Percentiles rank a stretch among this genome's conserved stretches.
phyloP scores from a whole-genome alignment of 257 asterid species.

The Gentiana straminea region DNA sequence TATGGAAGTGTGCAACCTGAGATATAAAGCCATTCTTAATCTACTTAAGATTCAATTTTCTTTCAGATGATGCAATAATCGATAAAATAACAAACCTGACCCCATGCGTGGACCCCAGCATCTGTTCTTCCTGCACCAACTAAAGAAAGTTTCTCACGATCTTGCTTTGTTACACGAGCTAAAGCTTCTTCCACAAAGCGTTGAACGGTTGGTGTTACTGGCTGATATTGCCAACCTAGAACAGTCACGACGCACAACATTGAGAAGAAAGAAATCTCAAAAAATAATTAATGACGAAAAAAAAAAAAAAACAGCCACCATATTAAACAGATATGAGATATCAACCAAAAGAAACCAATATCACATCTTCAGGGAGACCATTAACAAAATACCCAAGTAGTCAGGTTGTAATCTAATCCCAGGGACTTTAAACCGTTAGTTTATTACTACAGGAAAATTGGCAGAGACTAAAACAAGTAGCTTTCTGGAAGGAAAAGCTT shows the following conservation, averaged over 20 bases:
- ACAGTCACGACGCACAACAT: background rate
- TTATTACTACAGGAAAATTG: too few relatives aligned
- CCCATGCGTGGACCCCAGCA: slow-evolving; percentile 95
- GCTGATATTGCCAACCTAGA: slow-evolving; percentile 88
- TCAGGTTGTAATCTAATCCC: too few relatives aligned
- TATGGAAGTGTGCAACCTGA: slow-evolving; percentile 78
- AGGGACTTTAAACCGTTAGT: too few relatives aligned
- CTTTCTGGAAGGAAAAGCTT: too few relatives aligned
- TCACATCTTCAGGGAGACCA: too few relatives aligned
- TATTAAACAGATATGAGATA: too few relatives aligned
- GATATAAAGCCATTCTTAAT: slow-evolving; percentile 13
- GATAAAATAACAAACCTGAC: slow-evolving; percentile 57
- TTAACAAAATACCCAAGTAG: too few relatives aligned
- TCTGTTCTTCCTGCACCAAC: slow-evolving; percentile 92
- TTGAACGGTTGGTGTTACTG: slow-evolving; percentile 73
- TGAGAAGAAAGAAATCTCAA: background rate
- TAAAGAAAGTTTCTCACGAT: slow-evolving; percentile 49
- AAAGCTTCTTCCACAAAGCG: slow-evolving; percentile 63
- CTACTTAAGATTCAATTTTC: slow-evolving; percentile 3
- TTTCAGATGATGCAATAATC: slow-evolving; percentile 4
- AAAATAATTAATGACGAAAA: too few relatives aligned
- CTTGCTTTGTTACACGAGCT: slow-evolving; percentile 43
- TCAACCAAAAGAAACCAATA: too few relatives aligned
- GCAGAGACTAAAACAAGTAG: too few relatives aligned
- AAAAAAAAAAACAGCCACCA: too few relatives aligned